Evolutionary conservation across 2,329 filamentous ascomycete genomes (phyloP).

Genomic region (Nannizzia gypsea): DNA sequence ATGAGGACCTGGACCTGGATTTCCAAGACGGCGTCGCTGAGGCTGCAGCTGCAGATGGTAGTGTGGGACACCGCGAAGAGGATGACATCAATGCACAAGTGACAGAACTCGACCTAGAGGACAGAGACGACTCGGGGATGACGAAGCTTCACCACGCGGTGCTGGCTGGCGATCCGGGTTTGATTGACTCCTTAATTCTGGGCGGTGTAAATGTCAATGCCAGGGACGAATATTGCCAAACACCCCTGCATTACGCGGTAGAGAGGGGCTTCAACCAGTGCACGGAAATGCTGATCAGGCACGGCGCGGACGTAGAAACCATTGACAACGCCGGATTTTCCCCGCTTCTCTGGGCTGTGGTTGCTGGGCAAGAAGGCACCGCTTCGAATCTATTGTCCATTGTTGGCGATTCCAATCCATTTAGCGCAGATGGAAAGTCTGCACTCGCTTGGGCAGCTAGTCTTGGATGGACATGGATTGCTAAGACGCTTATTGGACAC

Average conservation of each 20-base stretch:
- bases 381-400: conserved; percentile 2
- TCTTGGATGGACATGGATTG: not conserved
- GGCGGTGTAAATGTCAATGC: conserved; percentile 11
- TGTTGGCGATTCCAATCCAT: not conserved
- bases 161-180: not conserved
- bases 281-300: conserved; percentile 14
- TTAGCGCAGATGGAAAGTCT: not conserved
- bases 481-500: not conserved
- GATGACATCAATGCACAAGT: not conserved
- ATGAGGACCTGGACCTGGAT: conserved; percentile 19
- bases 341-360: conserved; percentile 18
- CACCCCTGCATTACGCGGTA: conserved; percentile 19
- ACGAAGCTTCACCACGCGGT: not conserved
- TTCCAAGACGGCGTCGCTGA: conserved; percentile 15
- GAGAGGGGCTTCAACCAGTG: conserved; percentile 15
- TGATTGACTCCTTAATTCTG: conserved; percentile 17
- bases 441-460: not conserved
- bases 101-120: not conserved
- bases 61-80: no score
- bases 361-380: conserved; percentile 15
- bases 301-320: conserved; percentile 13
- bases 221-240: conserved; percentile 14
- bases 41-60: not conserved
- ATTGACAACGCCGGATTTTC: conserved; percentile 18
- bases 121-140: not conserved